These are phyloP conservation scores for Diaporthe ilicicola DNA, from an alignment of 2,329 filamentous ascomycete species.

Conservation along the genomic window DNA sequence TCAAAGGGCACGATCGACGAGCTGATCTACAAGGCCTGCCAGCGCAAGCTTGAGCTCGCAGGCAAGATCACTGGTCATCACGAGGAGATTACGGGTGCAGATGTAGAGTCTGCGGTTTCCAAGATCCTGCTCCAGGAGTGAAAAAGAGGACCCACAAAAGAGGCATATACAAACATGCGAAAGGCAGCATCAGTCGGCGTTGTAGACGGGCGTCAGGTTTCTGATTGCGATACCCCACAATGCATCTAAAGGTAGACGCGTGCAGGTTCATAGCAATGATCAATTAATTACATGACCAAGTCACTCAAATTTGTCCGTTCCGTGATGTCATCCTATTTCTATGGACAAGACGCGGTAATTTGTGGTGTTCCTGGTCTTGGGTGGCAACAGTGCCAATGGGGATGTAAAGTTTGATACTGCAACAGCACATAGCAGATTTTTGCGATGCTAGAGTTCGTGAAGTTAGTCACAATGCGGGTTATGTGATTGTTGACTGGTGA, in stretches of 20 bases:
- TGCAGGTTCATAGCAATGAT: background rate
- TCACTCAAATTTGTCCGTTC: background rate
- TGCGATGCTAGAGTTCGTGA: no score
- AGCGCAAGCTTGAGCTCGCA: conserved; percentile 92
- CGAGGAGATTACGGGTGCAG: conserved; percentile 30
- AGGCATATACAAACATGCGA: background rate
- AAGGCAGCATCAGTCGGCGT: conserved; percentile 16
- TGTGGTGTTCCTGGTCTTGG: no score
- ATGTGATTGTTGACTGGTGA: background rate
- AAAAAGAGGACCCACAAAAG: background rate
- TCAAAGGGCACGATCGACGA: conserved; percentile 87
- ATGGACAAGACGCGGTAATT: no score
- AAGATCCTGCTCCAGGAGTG: conserved; percentile 24
- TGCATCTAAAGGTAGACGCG: conserved; percentile 16
- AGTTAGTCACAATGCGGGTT: background rate
- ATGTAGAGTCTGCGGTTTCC: conserved; percentile 27
- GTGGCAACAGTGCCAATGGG: no score
- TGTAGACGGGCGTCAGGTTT: conserved; percentile 25
- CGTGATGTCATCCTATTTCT: background rate
- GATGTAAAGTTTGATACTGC: no score
- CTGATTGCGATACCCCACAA: conserved; percentile 25
- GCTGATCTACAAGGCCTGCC: conserved; percentile 88
- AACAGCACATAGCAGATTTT: background rate
- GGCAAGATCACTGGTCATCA: conserved; percentile 58
- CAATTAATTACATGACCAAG: background rate